These are phyloP conservation scores for Teratosphaeria viscida DNA, from an alignment of 2,329 filamentous ascomycete genomes.

Conservation along the genomic window DNA sequence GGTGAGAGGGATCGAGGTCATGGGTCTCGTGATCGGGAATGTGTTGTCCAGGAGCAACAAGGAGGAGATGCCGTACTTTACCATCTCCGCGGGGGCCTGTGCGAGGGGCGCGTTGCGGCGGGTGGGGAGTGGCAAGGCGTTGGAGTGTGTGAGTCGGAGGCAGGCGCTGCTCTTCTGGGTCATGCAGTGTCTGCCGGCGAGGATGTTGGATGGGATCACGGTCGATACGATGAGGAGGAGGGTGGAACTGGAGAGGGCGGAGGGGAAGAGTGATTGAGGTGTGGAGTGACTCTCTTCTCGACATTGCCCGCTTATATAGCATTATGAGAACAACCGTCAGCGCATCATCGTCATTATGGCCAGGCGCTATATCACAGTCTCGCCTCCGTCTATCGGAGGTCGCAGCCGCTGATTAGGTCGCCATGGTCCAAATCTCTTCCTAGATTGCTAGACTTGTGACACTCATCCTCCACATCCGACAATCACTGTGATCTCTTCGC, in stretches of 20 bases:
- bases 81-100: slow-evolving; percentile 4
- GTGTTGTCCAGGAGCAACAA: slow-evolving; percentile 4
- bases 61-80: slow-evolving; percentile 6
- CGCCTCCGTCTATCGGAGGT: too few relatives aligned
- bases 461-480: too few relatives aligned
- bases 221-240: not conserved
- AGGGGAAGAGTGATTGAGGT: not conserved
- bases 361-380: too few relatives aligned
- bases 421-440: too few relatives aligned
- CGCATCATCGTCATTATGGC: too few relatives aligned
- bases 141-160: slow-evolving; percentile 8
- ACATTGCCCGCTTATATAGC: too few relatives aligned
- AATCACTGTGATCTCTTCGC: too few relatives aligned
- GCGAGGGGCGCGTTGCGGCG: slow-evolving; percentile 7
- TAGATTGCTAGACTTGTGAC: too few relatives aligned
- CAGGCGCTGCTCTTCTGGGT: not conserved
- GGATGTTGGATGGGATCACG: not conserved
- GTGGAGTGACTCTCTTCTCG: too few relatives aligned
- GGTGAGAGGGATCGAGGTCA: slow-evolving; percentile 27
- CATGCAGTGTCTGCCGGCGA: not conserved
- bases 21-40: slow-evolving; percentile 10
- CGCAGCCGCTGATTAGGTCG: too few relatives aligned
- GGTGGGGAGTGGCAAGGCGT: slow-evolving; percentile 7
- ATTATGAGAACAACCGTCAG: too few relatives aligned
- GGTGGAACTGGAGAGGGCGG: not conserved